Evolutionary conservation across 1,284 basidiomycete genomes (phyloP).

Genomic region (Microbotryomycetes sp.): DNA sequence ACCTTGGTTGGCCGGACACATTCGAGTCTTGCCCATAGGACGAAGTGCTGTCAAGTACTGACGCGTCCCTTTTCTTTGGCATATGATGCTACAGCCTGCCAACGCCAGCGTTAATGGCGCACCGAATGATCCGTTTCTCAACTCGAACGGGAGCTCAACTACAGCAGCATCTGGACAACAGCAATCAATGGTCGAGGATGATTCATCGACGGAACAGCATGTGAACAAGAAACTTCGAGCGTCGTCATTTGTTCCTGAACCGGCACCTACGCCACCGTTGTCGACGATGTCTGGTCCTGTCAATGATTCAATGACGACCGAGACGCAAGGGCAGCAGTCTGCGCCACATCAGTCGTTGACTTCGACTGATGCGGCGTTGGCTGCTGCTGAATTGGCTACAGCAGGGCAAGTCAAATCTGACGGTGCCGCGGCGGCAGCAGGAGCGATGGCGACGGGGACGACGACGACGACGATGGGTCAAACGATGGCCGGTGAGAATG

Average conservation of each 20-base stretch:
- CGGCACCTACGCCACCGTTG: too few species aligned
- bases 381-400: neutral
- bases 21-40: too few species aligned
- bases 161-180: neutral
- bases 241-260: constrained; percentile 29
- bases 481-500: too few species aligned
- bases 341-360: neutral
- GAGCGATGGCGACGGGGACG: neutral
- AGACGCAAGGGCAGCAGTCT: neutral
- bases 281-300: neutral
- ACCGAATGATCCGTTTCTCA: neutral
- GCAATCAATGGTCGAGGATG: constrained; percentile 13
- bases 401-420: neutral
- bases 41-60: neutral
- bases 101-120: neutral
- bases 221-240: constrained; percentile 29
- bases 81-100: neutral
- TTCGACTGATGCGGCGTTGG: neutral
- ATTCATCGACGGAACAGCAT: constrained; percentile 4
- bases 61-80: neutral
- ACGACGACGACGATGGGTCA: too few species aligned
- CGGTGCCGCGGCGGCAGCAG: neutral
- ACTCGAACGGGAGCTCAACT: constrained; percentile 1
- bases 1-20: too few species aligned
- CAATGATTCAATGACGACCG: neutral